Evolutionary conservation across 305 asterid genomes (phyloP).

Genomic region (Rubia peregrina): DNA sequence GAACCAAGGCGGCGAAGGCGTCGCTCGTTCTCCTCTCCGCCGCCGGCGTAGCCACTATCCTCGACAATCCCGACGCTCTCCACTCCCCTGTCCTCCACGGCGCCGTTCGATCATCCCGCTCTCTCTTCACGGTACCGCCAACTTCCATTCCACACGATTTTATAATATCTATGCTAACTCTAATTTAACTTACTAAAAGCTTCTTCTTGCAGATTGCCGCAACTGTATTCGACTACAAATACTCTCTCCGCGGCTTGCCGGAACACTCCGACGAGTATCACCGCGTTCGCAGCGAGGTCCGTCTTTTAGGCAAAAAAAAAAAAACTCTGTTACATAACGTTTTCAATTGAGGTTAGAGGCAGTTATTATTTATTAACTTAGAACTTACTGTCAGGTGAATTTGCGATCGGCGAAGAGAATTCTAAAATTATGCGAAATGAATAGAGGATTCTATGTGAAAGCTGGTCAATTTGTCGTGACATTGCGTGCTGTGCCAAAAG

Average conservation of each 20-base stretch:
- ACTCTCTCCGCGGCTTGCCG: constrained; percentile 46
- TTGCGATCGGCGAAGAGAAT: constrained; percentile 71
- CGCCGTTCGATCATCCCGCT: constrained; percentile 71
- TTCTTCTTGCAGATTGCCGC: constrained; percentile 40
- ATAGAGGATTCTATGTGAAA: constrained; percentile 87
- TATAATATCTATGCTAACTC: background rate
- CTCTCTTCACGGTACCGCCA: constrained; percentile 47
- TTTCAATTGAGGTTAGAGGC: background rate
- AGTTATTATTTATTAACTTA: background rate
- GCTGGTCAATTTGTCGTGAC: constrained; percentile 92
- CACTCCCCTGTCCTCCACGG: constrained; percentile 41
- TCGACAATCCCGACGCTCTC: constrained; percentile 16
- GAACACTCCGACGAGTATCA: constrained; percentile 42
- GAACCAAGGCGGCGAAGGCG: constrained; percentile 22
- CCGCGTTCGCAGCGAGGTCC: constrained; percentile 49
- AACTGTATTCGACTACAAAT: constrained; percentile 61
- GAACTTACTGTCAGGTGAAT: constrained; percentile 41
- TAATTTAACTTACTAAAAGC: background rate
- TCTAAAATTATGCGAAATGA: constrained; percentile 58
- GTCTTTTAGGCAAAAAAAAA: background rate
- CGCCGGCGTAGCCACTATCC: constrained; percentile 39
- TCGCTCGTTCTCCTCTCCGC: constrained; percentile 40
- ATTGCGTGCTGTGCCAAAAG: constrained; percentile 72
- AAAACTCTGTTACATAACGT: background rate
- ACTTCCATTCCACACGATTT: background rate